Base-by-base conservation (phyloP, 306 rosid genomes). In the Quercus suber region DNA sequence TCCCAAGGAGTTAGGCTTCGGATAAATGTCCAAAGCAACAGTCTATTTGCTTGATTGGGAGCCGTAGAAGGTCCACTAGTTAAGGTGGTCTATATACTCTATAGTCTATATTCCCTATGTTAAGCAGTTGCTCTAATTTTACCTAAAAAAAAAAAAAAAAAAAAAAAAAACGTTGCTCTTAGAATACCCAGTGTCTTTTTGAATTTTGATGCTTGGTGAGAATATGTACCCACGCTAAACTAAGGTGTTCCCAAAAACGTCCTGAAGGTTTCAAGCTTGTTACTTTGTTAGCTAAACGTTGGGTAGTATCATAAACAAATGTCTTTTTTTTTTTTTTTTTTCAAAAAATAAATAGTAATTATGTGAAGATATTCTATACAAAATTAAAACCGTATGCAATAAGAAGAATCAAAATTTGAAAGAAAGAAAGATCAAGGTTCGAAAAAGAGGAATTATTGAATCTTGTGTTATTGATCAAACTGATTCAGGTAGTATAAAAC, bases 1-100 rank as follows among this genome's bases (percentile, higher is more conserved):
- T 76, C 88, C 64, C 59, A 55, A 6, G 10, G 51, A 63, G 69
- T 17, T 45, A 69, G 61, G 78, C 14, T 15, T 23, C 19, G 58
- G 58, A 49, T 23, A 57, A 71, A 15, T 20, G 55, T 43, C 6
- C 1, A 21, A n/a, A 21, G 4, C 23, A 0, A 21, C 13, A 59
- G 65, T 59, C 23, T 20, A 12, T 19, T 21, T 59, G 68, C 35
- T 60, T 60, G 25, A 25, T 11, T 61, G 18, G 37, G 37, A 12
- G 19, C 53, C 4, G n/a, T 27, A 13, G 37, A 17, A 25, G 15
- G 69, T 61, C n/a, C 13, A 31, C 52, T 18, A 67, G 27, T 35
- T 27, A 11, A 17, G 20, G 17, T 28, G 27, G 14, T 49, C 53
- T 49, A 49, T 49, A 11, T 11, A 45, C 14, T 45, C 4, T 45